Evolutionary conservation across 768 basidiomycete species (phyloP), one percentile per base, ranked within the genome.

Genomic region (Tulasnella calospora): DNA sequence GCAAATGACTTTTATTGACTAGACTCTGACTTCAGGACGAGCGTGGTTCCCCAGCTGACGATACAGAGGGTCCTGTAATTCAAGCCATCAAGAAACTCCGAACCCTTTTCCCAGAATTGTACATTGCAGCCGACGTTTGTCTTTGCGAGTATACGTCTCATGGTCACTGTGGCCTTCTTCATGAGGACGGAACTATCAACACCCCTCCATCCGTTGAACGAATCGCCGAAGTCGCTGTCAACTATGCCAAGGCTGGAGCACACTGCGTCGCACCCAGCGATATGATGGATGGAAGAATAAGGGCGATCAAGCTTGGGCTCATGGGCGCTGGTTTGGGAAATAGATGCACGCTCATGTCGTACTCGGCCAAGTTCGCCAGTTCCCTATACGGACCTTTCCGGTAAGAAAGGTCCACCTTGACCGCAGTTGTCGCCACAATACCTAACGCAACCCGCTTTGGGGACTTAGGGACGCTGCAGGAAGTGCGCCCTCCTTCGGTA

Each of bases 71-170:
- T 0, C 98, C 98, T 46, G 98, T 99, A 82, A 98, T 99, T 81
- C 91, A 90, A 71, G 96, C 94, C n/a, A 92, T 98, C 81, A 89
- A 88, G 82, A 91, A 89, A 78, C 88, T 99, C 46, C 90, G 92
- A 7, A 77, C 85, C 1, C 88, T 94, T 79, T 99, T 91, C 86
- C 97, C 98, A 0, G 83, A 87, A 8, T 86, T 99, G 33, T 95
- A 96, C 86, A 92, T 99, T 82, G 94, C 96, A 0, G 90, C 90
- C 82, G 98, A 99, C 82, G 98, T 99, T 27, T 99, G 98, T 83
- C 90, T 99, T n/a, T 99, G 98, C 87, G 97, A 99, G 86, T 99
- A 99, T 87, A 98, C 98, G 12, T 94, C 94, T 72, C 97, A 99
- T 81, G 98, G 98, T 0, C 98, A 99, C 85, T 99, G 98, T 82